A percentile compares a stretch with the other conserved stretches of the same genome.
phyloP scores from a whole-genome alignment of 768 basidiomycete species.

The Serendipita sp. region DNA sequence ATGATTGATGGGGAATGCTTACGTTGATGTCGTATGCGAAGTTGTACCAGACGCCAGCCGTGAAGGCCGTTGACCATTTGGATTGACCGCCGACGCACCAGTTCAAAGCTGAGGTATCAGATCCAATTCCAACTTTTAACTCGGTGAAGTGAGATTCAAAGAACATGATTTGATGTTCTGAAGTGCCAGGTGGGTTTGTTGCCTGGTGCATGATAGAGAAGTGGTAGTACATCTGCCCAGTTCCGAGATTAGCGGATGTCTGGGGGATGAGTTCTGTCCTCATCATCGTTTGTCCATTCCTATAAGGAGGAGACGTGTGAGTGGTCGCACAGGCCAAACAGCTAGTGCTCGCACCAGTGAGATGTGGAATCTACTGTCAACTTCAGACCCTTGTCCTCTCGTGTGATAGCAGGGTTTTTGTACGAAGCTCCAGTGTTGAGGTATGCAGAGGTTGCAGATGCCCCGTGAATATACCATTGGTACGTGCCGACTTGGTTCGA shows the following conservation, averaged over 20 bases:
- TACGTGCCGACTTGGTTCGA: constrained; percentile 36
- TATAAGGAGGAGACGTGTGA: neutral
- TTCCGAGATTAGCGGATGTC: constrained; percentile 38
- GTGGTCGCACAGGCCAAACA: neutral
- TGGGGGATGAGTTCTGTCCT: constrained; percentile 24
- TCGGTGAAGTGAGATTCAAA: constrained; percentile 43
- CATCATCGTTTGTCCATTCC: constrained; percentile 38
- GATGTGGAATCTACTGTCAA: constrained; percentile 26
- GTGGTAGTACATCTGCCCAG: constrained; percentile 40
- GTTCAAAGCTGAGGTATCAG: constrained; percentile 26
- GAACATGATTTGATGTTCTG: constrained; percentile 43
- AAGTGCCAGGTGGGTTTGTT: constrained; percentile 35
- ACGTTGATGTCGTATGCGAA: constrained; percentile 52
- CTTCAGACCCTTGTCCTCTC: constrained; percentile 35
- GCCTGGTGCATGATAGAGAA: constrained; percentile 36
- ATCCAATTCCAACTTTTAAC: constrained; percentile 39
- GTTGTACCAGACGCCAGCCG: constrained; percentile 43
- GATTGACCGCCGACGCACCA: constrained; percentile 34
- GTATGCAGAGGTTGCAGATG: constrained; percentile 34
- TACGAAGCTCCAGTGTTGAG: constrained; percentile 33
- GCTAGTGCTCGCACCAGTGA: neutral
- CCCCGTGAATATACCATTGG: constrained; percentile 49
- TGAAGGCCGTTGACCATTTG: constrained; percentile 37
- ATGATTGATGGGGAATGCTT: constrained; percentile 14
- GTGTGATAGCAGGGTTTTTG: constrained; percentile 42